Base-by-base conservation (phyloP, 148 eudicot genomes). In the Amaranthus cruentus region DNA sequence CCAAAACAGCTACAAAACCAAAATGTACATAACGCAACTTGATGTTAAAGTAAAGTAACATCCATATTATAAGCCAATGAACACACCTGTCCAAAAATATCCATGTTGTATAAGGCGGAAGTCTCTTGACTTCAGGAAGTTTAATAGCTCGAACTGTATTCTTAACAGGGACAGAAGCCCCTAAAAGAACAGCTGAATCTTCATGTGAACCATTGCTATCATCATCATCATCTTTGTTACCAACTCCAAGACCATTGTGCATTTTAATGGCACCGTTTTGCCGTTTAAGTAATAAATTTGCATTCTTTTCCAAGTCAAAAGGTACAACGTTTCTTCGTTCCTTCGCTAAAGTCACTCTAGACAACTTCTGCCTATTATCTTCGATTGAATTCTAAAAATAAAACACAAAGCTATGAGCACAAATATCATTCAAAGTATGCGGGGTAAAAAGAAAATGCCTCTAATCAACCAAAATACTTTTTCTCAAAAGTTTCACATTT, bases 71-170 rank as follows among this genome's bases (percentile, higher is more conserved):
- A 28, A 28, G 38, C 38, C 38, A 28, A 28, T 28, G 54, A 70
- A 74, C 84, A 69, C 51, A 95, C 99, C 97, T 86, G 73, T 95
- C 96, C 81, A 95, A 80, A 74, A 95, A 95, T 51, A 88, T 83
- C 99, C 99, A 95, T 47, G 97, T 87, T 28, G 99, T 95, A 81
- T 95, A 95, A 61, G 97, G 90, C 9, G 99, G 96, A 18, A 95
- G 69, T 80, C 75, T 85, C 80, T 88, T 85, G 72, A 86, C 91
- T 84, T 87, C 96, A 6, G 89, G 82, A 78, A 95, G 92, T 81
- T 76, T 92, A 68, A 86, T 87, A 42, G 97, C 96, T n/a, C 88
- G 83, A 76, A 95, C 91, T 68, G 90, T 86, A 82, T 84, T 88
- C 84, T 90, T 95, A 21, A 85, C 87, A 69, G 96, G 89, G 68